Evolutionary conservation across 208 protist species (phyloP).

Genomic region (Pavlovales sp.): DNA sequence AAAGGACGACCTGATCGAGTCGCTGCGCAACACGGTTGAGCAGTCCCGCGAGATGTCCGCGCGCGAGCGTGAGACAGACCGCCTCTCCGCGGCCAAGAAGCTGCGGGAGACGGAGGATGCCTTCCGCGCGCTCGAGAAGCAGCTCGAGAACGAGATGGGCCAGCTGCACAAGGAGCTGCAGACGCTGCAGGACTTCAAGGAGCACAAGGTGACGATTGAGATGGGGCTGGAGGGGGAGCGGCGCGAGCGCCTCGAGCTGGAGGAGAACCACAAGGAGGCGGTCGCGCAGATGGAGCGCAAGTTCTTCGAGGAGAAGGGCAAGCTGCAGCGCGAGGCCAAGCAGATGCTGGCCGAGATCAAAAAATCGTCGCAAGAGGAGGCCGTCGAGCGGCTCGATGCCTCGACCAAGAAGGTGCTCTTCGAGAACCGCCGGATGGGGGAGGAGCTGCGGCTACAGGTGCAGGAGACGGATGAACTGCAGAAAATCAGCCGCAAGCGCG

Average conservation of each 20-base stretch:
- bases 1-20: slow-evolving; percentile 45
- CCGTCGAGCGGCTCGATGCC: slow-evolving; percentile 42
- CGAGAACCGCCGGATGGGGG: slow-evolving; percentile 47
- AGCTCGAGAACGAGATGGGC: not conserved
- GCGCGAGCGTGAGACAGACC: slow-evolving; percentile 16
- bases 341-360: slow-evolving; percentile 49
- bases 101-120: not conserved
- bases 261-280: slow-evolving; percentile 34
- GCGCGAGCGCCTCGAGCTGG: not conserved
- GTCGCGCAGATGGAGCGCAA: slow-evolving; percentile 47
- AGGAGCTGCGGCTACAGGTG: slow-evolving; percentile 51
- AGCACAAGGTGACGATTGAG: slow-evolving; percentile 16
- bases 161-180: slow-evolving; percentile 36
- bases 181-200: slow-evolving; percentile 36
- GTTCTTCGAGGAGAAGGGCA: slow-evolving; percentile 50
- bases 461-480: slow-evolving; percentile 48
- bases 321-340: slow-evolving; percentile 47
- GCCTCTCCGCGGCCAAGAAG: not conserved
- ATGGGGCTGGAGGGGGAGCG: slow-evolving; percentile 2
- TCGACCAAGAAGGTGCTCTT: slow-evolving; percentile 44
- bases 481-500: not conserved
- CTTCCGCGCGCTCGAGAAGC: not conserved
- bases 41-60: slow-evolving; percentile 23
- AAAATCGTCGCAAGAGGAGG: slow-evolving; percentile 48
- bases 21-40: slow-evolving; percentile 9